Evolutionary conservation across 2,329 filamentous ascomycete species (phyloP).

Genomic region (Diaporthe velutina): DNA sequence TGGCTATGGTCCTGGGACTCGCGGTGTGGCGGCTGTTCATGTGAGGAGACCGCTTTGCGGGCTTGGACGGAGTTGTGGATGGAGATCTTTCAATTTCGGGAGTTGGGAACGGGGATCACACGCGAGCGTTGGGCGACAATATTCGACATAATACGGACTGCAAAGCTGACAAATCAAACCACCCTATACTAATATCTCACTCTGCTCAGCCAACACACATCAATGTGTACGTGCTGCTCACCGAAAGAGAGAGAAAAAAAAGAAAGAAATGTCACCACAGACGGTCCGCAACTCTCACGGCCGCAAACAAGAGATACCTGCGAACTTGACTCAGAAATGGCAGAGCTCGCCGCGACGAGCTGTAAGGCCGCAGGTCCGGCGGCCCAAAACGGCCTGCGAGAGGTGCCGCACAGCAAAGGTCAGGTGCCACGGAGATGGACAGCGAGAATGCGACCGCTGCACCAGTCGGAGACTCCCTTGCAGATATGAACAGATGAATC

Average conservation of each 20-base stretch:
- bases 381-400: constrained; percentile 18
- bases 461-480: constrained; percentile 8
- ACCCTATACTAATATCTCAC: neutral
- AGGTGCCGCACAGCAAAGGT: constrained; percentile 21
- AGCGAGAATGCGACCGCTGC: constrained; percentile 12
- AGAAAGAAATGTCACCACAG: neutral
- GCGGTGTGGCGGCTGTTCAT: neutral
- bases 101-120: neutral
- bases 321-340: constrained; percentile 12
- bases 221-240: neutral
- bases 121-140: no score
- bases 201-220: neutral
- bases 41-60: neutral
- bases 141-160: neutral
- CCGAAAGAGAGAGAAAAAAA: no score
- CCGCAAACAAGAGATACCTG: neutral
- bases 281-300: neutral
- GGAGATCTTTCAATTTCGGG: neutral
- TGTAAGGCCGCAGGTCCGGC: neutral
- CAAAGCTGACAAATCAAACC: neutral
- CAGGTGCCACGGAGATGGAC: neutral
- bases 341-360: constrained; percentile 37
- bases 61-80: neutral
- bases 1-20: neutral
- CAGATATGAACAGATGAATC: neutral